A percentile compares a stretch with the other conserved stretches of the same genome.
Evolutionary conservation across 2,329 filamentous ascomycete genomes (phyloP).

Genomic region (Colletotrichum camelliae): DNA sequence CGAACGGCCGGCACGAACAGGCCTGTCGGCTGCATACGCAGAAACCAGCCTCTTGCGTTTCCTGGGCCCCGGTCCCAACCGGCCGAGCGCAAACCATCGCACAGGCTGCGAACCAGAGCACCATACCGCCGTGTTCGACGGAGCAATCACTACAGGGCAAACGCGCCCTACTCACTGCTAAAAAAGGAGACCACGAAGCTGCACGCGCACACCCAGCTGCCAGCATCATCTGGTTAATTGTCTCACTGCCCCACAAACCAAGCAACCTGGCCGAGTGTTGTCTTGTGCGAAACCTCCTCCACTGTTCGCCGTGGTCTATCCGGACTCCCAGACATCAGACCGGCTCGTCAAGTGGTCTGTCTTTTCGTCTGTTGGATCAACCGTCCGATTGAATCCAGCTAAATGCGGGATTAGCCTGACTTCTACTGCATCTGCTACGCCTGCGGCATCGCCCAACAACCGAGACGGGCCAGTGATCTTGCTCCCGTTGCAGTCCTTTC

Average conservation of each 20-base stretch:
- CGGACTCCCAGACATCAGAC: background rate
- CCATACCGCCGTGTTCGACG: background rate
- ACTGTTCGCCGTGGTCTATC: background rate
- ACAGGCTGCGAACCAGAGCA: background rate
- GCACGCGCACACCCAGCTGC: constrained; percentile 4
- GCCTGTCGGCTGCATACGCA: constrained; percentile 9
- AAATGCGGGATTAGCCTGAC: background rate
- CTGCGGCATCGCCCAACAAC: background rate
- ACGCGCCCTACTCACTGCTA: constrained; percentile 3
- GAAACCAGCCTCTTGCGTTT: constrained; percentile 20
- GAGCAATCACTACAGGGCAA: constrained; percentile 14
- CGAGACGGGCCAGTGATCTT: background rate
- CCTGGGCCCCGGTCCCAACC: constrained; percentile 29
- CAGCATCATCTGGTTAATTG: constrained; percentile 10
- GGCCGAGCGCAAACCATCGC: constrained; percentile 21
- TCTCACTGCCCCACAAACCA: constrained; percentile 11
- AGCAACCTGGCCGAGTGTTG: background rate
- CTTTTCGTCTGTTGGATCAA: background rate
- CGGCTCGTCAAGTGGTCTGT: background rate
- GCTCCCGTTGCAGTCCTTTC: background rate
- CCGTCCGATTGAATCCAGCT: background rate
- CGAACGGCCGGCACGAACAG: constrained; percentile 5
- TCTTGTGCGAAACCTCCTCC: background rate
- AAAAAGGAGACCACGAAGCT: background rate
- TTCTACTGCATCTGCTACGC: constrained; percentile 4